Percentiles rank a stretch among this genome's conserved stretches.
phyloP scores from a whole-genome alignment of 1,139 yeast species.

The Kodamaea arcana region DNA sequence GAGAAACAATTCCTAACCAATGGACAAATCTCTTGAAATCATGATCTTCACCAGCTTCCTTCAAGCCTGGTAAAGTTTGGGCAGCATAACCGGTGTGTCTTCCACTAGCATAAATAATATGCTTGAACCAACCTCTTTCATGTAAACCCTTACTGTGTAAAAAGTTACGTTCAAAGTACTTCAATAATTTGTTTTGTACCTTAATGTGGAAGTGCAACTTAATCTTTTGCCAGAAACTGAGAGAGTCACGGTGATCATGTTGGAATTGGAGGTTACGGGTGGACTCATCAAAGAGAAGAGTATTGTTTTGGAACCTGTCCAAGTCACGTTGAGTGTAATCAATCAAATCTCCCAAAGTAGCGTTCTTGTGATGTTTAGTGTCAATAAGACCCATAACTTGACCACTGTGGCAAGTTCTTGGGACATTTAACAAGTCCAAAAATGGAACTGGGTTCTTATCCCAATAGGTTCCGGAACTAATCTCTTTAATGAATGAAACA shows the following conservation, averaged over 20 bases:
- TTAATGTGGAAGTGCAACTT: constrained; percentile 30
- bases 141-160: constrained; percentile 59
- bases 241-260: constrained; percentile 31
- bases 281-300: constrained; percentile 35
- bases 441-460: constrained; percentile 20
- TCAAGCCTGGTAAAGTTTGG: constrained; percentile 72
- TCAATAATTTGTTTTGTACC: constrained; percentile 41
- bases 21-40: constrained; percentile 49
- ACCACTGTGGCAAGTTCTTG: constrained; percentile 17
- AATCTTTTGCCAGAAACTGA: constrained; percentile 40
- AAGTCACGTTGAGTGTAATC: constrained; percentile 24
- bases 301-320: constrained; percentile 19
- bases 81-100: constrained; percentile 85
- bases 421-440: constrained; percentile 19
- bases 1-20: constrained; percentile 53
- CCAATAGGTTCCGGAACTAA: constrained; percentile 19
- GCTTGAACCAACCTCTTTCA: constrained; percentile 80
- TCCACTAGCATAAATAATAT: constrained; percentile 79
- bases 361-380: constrained; percentile 12
- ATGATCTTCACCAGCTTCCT: constrained; percentile 72
- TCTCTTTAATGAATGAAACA: constrained; percentile 16
- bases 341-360: constrained; percentile 29
- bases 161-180: constrained; percentile 65
- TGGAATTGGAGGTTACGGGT: constrained; percentile 30
- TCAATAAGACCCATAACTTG: constrained; percentile 9